Conservation (phyloP, 1,139 yeast genomes). For the Suhomyces bolitotheri region DNA sequence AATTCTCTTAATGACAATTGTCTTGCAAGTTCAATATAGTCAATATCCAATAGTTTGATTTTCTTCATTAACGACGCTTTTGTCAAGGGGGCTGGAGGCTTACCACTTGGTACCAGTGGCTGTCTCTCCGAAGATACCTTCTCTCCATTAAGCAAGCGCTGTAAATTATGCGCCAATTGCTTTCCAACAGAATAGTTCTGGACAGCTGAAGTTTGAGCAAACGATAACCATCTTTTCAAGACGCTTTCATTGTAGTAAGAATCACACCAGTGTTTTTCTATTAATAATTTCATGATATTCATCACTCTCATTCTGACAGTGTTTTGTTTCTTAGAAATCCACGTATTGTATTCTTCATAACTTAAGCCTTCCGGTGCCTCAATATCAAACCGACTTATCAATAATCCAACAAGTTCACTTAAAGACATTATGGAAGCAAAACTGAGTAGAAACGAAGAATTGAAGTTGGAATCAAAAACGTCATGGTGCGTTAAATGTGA, state of each 20-base stretch:
- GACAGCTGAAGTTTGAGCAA: slow-evolving; percentile 51
- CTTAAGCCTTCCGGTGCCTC: slow-evolving; percentile 89
- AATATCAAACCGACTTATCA: slow-evolving; percentile 66
- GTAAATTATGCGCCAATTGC: slow-evolving; percentile 27
- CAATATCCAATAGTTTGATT: slow-evolving; percentile 63
- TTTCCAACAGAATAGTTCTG: slow-evolving; percentile 44
- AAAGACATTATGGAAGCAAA: slow-evolving; percentile 78
- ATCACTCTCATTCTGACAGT: slow-evolving; percentile 72
- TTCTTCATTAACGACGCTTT: slow-evolving; percentile 39
- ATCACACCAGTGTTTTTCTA: slow-evolving; percentile 78
- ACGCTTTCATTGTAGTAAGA: slow-evolving; percentile 55
- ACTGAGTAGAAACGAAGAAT: slow-evolving; percentile 68
- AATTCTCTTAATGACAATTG: slow-evolving; percentile 84
- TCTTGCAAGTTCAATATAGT: slow-evolving; percentile 75
- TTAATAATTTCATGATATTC: slow-evolving; percentile 67
- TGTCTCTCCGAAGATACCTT: slow-evolving; percentile 31
- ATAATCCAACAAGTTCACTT: slow-evolving; percentile 57
- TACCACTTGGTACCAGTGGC: slow-evolving; percentile 31
- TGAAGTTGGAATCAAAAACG: slow-evolving; percentile 65
- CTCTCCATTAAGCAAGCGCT: slow-evolving; percentile 34
- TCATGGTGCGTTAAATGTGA: slow-evolving; percentile 85
- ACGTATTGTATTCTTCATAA: slow-evolving; percentile 75
- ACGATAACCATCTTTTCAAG: slow-evolving; percentile 53
- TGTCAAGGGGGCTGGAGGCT: slow-evolving; percentile 46
- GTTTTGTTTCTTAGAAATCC: slow-evolving; percentile 72